phyloP scores from a whole-genome alignment of 371 early-diverging fungal species.

The Polyrhizophydium stewartii region DNA sequence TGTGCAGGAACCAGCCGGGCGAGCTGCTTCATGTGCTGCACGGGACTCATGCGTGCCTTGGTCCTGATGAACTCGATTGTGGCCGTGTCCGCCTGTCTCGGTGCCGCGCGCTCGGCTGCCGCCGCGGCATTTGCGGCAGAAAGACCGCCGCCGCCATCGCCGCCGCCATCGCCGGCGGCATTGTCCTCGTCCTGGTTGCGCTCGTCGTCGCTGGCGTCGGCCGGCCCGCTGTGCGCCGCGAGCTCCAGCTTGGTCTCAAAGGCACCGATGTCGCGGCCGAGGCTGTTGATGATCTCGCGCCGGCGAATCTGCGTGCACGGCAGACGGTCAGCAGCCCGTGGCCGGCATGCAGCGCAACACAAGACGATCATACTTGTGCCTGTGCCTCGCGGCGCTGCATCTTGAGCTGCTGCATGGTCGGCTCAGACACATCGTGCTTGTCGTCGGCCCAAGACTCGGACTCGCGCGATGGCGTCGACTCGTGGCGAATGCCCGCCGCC shows the following conservation, averaged over 20 bases:
- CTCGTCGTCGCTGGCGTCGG: neutral
- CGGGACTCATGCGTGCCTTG: constrained; percentile 1
- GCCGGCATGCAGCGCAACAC: too few species aligned
- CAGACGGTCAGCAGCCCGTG: too few species aligned
- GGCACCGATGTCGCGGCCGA: neutral
- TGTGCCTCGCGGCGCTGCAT: too few species aligned
- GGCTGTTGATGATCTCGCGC: neutral
- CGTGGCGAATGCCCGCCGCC: too few species aligned
- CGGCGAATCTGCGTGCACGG: neutral
- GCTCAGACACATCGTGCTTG: too few species aligned
- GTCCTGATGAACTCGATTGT: neutral
- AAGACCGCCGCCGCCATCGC: neutral
- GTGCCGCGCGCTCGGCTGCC: too few species aligned
- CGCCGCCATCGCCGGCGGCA: neutral
- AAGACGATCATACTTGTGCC: too few species aligned
- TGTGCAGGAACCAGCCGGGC: neutral
- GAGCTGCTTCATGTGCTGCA: neutral
- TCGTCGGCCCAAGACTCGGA: too few species aligned
- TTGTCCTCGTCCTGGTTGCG: neutral
- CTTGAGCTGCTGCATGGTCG: too few species aligned
- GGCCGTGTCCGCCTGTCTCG: neutral
- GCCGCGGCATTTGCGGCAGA: too few species aligned
- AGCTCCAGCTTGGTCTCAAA: neutral
- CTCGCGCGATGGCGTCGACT: too few species aligned
- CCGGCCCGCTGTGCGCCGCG: too few species aligned